phyloP scores from a whole-genome alignment of 1,284 basidiomycete genomes.

The Thecaphora frezii region DNA sequence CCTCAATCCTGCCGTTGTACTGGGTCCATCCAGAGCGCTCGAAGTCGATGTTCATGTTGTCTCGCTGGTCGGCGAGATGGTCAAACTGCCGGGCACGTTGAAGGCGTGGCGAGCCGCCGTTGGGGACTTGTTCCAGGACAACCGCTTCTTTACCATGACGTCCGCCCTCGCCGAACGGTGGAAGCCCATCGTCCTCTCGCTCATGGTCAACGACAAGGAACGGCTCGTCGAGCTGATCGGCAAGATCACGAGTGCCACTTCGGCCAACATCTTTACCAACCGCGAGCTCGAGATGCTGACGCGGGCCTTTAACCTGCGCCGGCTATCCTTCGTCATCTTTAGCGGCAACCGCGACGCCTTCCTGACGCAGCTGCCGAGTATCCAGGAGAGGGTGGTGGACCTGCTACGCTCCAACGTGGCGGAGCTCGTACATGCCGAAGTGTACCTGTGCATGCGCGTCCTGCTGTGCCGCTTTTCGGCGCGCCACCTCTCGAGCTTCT shows the following conservation, averaged over 20 bases:
- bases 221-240: slow-evolving; percentile 77
- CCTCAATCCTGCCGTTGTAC: not conserved
- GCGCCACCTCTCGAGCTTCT: slow-evolving; percentile 90
- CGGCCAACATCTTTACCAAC: slow-evolving; percentile 94
- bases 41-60: slow-evolving; percentile 65
- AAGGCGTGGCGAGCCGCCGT: slow-evolving; percentile 84
- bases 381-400: slow-evolving; percentile 96
- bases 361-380: slow-evolving; percentile 81
- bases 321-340: slow-evolving; percentile 82
- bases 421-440: slow-evolving; percentile 83
- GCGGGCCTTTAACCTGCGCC: slow-evolving; percentile 82
- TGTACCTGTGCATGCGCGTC: slow-evolving; percentile 85
- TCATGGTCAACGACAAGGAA: slow-evolving; percentile 85
- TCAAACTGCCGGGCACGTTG: slow-evolving; percentile 73
- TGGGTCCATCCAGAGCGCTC: slow-evolving; percentile 42
- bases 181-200: slow-evolving; percentile 74
- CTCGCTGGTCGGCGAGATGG: slow-evolving; percentile 70
- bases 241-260: slow-evolving; percentile 66
- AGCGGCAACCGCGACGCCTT: slow-evolving; percentile 86
- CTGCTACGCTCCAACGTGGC: slow-evolving; percentile 75
- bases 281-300: slow-evolving; percentile 87
- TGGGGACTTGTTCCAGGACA: slow-evolving; percentile 79
- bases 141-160: slow-evolving; percentile 78
- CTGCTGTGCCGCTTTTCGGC: slow-evolving; percentile 86
- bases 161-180: slow-evolving; percentile 68